Conservation (phyloP, 2,329 filamentous ascomycete genomes). For the Diplodia scrobiculata region DNA sequence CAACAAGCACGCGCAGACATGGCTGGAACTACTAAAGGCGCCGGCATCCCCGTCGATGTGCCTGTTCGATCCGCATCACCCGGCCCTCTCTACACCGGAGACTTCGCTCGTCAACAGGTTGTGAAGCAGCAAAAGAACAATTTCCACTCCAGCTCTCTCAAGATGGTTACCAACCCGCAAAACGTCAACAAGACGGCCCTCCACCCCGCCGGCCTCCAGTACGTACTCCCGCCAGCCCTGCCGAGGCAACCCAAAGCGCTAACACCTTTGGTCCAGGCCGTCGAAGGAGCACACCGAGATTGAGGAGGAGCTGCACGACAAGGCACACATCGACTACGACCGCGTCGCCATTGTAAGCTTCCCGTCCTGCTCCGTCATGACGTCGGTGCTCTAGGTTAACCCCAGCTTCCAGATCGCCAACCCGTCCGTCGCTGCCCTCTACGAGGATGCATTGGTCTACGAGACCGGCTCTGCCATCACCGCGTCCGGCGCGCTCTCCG, state of each 20-base stretch:
- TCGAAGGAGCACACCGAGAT: constrained; percentile 86
- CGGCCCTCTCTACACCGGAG: constrained; percentile 52
- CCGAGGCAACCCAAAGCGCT: constrained; percentile 6
- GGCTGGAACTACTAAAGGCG: constrained; percentile 45
- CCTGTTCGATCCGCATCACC: constrained; percentile 44
- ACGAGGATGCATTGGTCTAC: constrained; percentile 98
- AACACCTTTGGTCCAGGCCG: constrained; percentile 9
- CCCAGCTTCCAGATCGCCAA: constrained; percentile 67
- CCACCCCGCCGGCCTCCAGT: constrained; percentile 88
- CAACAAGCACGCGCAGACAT: constrained; percentile 32
- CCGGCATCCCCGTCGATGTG: constrained; percentile 38
- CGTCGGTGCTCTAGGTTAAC: neutral
- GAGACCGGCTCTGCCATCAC: constrained; percentile 98
- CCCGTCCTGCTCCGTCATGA: neutral
- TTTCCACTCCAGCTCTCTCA: constrained; percentile 61
- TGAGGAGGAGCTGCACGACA: constrained; percentile 95
- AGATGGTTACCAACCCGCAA: constrained; percentile 37
- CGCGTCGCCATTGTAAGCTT: constrained; percentile 87
- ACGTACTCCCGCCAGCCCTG: constrained; percentile 50
- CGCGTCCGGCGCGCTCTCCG: constrained; percentile 88
- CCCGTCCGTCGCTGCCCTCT: constrained; percentile 90
- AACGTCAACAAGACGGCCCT: constrained; percentile 88
- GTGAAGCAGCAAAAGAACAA: constrained; percentile 61
- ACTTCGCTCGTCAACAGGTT: constrained; percentile 61
- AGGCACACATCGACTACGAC: constrained; percentile 98